Percentiles rank a stretch among this genome's conserved stretches.
phyloP scores from a whole-genome alignment of 2,329 filamentous ascomycete species.

The Diaporthe eres region DNA sequence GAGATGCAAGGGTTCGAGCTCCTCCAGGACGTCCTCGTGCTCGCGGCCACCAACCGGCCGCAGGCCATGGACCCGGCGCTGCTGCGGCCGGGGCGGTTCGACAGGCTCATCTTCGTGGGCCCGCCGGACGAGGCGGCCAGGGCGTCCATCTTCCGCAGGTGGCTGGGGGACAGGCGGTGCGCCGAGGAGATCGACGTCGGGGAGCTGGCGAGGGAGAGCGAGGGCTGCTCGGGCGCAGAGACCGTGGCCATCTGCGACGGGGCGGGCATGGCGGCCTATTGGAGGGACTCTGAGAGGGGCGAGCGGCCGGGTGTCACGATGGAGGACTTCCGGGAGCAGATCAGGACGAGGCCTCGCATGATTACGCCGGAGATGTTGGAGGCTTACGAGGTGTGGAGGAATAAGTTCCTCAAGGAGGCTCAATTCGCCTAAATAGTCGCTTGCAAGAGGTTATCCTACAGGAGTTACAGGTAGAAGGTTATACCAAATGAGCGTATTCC shows the following conservation, averaged over 20 bases:
- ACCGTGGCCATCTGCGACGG: slow-evolving; percentile 69
- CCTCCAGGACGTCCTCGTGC: slow-evolving; percentile 84
- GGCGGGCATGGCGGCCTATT: slow-evolving; percentile 60
- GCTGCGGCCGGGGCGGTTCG: slow-evolving; percentile 87
- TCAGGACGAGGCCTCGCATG: slow-evolving; percentile 53
- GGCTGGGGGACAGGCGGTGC: slow-evolving; percentile 73
- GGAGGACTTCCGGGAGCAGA: slow-evolving; percentile 47
- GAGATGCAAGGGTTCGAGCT: slow-evolving; percentile 97
- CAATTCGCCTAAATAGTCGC: background rate
- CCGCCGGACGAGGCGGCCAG: slow-evolving; percentile 82
- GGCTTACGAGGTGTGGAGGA: slow-evolving; percentile 55
- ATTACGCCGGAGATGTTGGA: slow-evolving; percentile 54
- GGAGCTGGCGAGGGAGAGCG: slow-evolving; percentile 73
- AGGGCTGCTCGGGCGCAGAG: slow-evolving; percentile 90
- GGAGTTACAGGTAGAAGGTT: background rate
- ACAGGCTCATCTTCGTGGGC: slow-evolving; percentile 87
- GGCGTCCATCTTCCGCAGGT: slow-evolving; percentile 81
- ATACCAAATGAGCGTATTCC: background rate
- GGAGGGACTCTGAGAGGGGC: slow-evolving; percentile 46
- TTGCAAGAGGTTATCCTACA: background rate
- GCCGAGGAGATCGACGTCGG: slow-evolving; percentile 75
- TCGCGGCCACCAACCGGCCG: slow-evolving; percentile 93
- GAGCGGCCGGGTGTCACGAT: slow-evolving; percentile 55
- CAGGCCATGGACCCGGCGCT: slow-evolving; percentile 89
- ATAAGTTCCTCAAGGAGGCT: slow-evolving; percentile 50